phyloP scores from a whole-genome alignment of 352 stramenopile species.

The Globisporangium middletonii region DNA sequence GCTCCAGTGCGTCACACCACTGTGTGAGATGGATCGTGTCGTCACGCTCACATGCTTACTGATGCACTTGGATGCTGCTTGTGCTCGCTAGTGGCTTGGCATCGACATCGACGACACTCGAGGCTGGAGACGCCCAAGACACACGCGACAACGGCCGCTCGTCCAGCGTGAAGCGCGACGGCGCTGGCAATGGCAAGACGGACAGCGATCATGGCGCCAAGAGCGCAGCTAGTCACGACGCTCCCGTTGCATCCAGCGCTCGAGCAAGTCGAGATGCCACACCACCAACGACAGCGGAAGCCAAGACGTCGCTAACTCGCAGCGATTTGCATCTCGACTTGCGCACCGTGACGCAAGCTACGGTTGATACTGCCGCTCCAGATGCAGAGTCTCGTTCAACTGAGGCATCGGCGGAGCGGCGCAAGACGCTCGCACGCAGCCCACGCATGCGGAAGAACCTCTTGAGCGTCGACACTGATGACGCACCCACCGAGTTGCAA shows the following conservation, averaged over 20 bases:
- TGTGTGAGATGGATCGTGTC: background rate
- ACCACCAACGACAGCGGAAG: background rate
- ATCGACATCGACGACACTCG: too few relatives aligned
- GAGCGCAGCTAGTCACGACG: background rate
- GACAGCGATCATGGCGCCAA: background rate
- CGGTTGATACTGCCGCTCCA: background rate
- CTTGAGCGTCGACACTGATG: background rate
- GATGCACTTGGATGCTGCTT: too few relatives aligned
- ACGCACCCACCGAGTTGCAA: background rate
- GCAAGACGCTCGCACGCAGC: constrained; percentile 6
- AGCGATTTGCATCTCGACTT: background rate
- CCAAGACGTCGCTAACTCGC: background rate
- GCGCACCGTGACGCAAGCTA: background rate
- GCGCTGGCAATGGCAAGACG: background rate
- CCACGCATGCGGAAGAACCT: constrained; percentile 6
- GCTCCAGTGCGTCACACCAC: background rate
- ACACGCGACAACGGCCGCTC: background rate
- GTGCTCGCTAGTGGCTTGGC: too few relatives aligned
- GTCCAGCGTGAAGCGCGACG: background rate
- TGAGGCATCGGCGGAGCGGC: background rate
- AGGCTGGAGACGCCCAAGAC: too few relatives aligned
- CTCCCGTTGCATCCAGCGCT: background rate
- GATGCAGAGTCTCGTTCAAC: background rate
- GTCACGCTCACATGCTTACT: background rate
- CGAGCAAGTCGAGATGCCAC: background rate